These are phyloP conservation scores for Gardenia jasminoides DNA, from an alignment of 257 asterid species.

Conservation along the genomic window DNA sequence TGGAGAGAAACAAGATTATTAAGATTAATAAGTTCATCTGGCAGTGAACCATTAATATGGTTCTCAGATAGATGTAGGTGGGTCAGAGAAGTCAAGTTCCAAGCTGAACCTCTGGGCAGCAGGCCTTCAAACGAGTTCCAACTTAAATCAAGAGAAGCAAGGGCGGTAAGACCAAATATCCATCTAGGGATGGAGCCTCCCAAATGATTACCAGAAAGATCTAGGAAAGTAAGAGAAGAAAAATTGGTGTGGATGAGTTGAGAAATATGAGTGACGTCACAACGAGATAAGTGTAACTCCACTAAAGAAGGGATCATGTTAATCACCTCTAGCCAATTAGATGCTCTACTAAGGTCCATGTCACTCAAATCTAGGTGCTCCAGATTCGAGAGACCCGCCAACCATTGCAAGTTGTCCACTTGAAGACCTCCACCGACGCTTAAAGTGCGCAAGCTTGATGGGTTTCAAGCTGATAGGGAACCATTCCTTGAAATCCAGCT, in stretches of 20 bases:
- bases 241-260: no score
- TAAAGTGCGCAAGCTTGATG: constrained; percentile 17
- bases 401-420: constrained; percentile 24
- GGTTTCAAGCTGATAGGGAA: constrained; percentile 21
- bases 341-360: constrained; percentile 22
- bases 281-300: no score
- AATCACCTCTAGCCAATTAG: constrained; percentile 21
- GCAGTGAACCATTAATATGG: neutral
- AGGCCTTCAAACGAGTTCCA: no score
- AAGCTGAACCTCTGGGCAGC: no score
- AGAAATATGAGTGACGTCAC: no score
- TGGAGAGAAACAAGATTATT: neutral
- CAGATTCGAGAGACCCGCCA: constrained; percentile 19
- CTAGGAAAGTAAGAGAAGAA: no score
- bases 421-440: neutral
- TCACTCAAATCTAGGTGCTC: constrained; percentile 13
- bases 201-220: no score
- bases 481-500: constrained; percentile 22
- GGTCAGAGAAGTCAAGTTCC: no score
- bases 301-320: no score
- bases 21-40: neutral
- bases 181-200: no score
- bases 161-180: no score
- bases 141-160: no score
- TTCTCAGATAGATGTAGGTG: neutral